phyloP scores from a whole-genome alignment of 108 stramenopile genomes.

The Tribonema minus region DNA sequence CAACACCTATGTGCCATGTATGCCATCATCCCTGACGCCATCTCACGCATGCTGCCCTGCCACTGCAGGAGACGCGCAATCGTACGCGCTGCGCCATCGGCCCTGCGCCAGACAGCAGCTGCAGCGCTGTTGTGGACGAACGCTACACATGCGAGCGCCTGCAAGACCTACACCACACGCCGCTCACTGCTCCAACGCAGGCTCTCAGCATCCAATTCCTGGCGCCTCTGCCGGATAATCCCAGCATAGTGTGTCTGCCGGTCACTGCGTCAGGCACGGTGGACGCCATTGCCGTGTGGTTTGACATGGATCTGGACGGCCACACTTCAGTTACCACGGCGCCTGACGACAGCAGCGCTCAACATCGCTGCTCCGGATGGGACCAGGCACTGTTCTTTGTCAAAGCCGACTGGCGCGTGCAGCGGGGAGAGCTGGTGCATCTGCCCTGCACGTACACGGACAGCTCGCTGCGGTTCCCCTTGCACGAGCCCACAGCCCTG shows the following conservation, averaged over 20 bases:
- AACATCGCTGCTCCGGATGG: no score
- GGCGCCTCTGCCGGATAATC: background rate
- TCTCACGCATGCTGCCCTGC: no score
- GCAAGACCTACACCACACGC: background rate
- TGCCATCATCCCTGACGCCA: no score
- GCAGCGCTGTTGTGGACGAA: background rate
- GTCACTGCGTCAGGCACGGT: slow-evolving; percentile 29
- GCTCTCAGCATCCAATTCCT: no score
- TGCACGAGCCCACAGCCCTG: no score
- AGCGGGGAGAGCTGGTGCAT: no score
- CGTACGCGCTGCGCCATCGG: no score
- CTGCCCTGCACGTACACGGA: no score
- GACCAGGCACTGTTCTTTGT: background rate
- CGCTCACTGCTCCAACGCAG: background rate
- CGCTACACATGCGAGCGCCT: slow-evolving; percentile 14
- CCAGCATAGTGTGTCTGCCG: background rate
- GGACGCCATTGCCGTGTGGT: slow-evolving; percentile 51
- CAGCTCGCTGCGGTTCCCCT: background rate
- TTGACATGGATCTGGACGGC: slow-evolving; percentile 42
- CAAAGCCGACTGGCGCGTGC: background rate
- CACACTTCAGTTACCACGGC: background rate
- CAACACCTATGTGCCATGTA: no score
- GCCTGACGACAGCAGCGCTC: no score
- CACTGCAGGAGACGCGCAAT: no score
- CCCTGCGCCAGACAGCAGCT: background rate